Evolutionary conservation across 2,329 filamentous ascomycete species (phyloP).

Genomic region (Sordariomycetes sp.): DNA sequence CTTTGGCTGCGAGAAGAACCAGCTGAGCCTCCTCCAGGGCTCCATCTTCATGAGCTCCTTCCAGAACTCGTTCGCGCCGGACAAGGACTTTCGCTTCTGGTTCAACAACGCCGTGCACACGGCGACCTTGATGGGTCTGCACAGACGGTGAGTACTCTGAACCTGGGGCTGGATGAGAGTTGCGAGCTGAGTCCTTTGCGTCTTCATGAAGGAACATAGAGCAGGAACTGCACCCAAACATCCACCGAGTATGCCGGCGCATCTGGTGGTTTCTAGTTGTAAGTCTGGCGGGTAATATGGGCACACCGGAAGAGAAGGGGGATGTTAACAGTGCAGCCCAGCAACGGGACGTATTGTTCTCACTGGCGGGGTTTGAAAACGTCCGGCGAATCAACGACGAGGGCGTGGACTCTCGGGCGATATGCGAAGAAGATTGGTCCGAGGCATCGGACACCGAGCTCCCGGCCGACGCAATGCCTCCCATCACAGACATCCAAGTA

Average conservation of each 20-base stretch:
- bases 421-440: not conserved
- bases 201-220: not conserved
- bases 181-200: no score
- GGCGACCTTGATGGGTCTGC: slow-evolving; percentile 3
- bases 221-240: not conserved
- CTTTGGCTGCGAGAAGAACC: slow-evolving; percentile 4
- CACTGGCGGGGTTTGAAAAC: slow-evolving; percentile 2
- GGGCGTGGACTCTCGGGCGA: not conserved
- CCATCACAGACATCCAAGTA: not conserved
- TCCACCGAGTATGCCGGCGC: slow-evolving; percentile 1
- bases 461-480: not conserved
- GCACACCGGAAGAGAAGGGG: not conserved
- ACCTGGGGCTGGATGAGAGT: no score
- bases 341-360: slow-evolving; percentile 4
- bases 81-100: slow-evolving; percentile 5
- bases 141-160: not conserved
- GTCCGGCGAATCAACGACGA: not conserved
- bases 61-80: not conserved
- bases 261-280: slow-evolving; percentile 4
- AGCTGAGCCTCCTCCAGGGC: slow-evolving; percentile 2
- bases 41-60: slow-evolving; percentile 2
- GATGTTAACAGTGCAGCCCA: not conserved
- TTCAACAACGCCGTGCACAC: slow-evolving; percentile 1
- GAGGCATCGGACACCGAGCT: not conserved
- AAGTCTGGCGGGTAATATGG: no score